These are phyloP conservation scores for Pseudotsuga menziesii DNA, from an alignment of 75 land plant species.

Conservation along the genomic window DNA sequence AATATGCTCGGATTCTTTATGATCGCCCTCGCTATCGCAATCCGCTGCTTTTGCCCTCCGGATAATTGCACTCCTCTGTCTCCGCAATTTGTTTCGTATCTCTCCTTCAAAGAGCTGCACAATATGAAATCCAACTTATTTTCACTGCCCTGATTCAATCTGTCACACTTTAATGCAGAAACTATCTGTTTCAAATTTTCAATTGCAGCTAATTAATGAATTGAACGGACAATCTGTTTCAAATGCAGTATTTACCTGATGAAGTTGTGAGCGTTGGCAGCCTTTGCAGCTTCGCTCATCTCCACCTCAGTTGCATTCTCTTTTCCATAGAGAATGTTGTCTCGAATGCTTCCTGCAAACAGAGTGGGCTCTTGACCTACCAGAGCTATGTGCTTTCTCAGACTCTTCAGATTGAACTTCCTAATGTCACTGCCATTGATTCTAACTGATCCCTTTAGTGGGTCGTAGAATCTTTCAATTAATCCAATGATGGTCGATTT, in stretches of 20 bases:
- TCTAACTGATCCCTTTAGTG: constrained; percentile 40
- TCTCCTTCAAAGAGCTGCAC: background rate
- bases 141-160: background rate
- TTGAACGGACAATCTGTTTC: background rate
- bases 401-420: constrained; percentile 42
- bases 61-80: background rate
- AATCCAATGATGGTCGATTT: constrained; percentile 74
- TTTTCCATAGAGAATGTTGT: constrained; percentile 67
- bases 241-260: constrained; percentile 16
- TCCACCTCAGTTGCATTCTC: constrained; percentile 46
- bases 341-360: constrained; percentile 60
- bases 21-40: background rate
- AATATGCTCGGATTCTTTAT: background rate
- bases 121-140: background rate
- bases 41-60: background rate
- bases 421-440: constrained; percentile 66
- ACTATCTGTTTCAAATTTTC: background rate
- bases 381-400: constrained; percentile 61
- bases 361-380: constrained; percentile 81
- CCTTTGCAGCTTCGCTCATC: constrained; percentile 65
- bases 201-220: too few relatives aligned
- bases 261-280: constrained; percentile 79
- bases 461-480: constrained; percentile 81
- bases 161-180: background rate
- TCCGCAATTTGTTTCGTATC: background rate